Base-by-base conservation (phyloP, 805 yeast genomes). In the Kluyveromyces nonfermentans region DNA sequence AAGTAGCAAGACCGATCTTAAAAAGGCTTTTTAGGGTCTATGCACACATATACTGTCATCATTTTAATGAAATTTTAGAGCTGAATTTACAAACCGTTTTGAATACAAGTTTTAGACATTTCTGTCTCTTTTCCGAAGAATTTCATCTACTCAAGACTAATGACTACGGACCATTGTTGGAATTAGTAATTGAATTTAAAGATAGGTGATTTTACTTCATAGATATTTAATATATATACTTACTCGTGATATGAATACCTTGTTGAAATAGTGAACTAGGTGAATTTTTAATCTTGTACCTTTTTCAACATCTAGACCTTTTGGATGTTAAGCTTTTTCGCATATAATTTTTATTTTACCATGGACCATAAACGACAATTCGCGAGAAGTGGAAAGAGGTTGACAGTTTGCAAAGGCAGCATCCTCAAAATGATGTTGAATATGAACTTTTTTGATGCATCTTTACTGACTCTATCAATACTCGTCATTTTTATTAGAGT, bases 21-120 rank as follows among this genome's bases (percentile, higher is more conserved):
- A 87, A 90, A 65, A 76, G 98, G 52, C 70, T 93, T 41, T 93
- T 89, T 65, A 75, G 98, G 60, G 88, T 93, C 3, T 93, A 93
- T 59, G 97, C 98, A 1, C 99, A 93, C 65, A 85, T 93, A 36
- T 93, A 93, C 64, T 93, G 98, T 59, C 97, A 93, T 59, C 99
- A 93, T 63, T 90, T 93, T 64, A 96, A 88, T 60, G 96, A 90
- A 64, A 85, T 93, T 45, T 77, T 88, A 34, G 97, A 89, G 60
- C 71, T 93, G 53, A 96, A 96, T 2, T 69, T 90, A 54, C 96
- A 89, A 62, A 84, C 95, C 10, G 95, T 90, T 55, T 72, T 90
- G 52, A 93, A 93, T 60, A 90, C 98, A 5, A 83, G 95, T 56
- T 77, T 90, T 56, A 93, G 94, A 67, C 98, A 90, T 62, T 93